Evolutionary conservation across 441 rosid species (phyloP), one percentile per base, ranked within the genome.

Genomic region (Adansonia gregorii): DNA sequence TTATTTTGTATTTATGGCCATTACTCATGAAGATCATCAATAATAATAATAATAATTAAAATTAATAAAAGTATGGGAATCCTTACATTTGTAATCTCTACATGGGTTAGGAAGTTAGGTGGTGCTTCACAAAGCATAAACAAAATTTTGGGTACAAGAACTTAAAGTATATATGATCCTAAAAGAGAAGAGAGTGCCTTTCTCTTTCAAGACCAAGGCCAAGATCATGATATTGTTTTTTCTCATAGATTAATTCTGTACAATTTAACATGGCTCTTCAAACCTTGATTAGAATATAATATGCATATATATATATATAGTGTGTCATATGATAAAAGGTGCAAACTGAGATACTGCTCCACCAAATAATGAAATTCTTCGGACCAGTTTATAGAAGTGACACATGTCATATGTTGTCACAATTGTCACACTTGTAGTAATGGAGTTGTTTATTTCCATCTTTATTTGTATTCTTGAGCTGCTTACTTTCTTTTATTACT

Each of bases 61-160:
- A 14, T 7, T 49, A 48, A 39, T 7, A 8, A 49, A 67, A 67
- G 43, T 14, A 24, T 69, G 3, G 58, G 58, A 51, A 69, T 72
- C 10, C 31, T 15, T 45, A 35, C 58, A 60, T 60, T 15, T 59
- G 54, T 46, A 45, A 45, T 24, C 31, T 31, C 49, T 63, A 15
- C 55, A 61, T 61, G 70, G 69, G 46, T 61, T 61, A 27, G 59
- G 35, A 74, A 19, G 46, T 45, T 31, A 3, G 43, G 43, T 39
- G 43, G 43, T 39, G 43, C 43, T 27, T 27, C 35, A 27, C 35
- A 27, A 27, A 27, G 35, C 2, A 27, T 27, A 27, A 27, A 27
- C 60, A 74, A 48, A 14, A 52, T 27, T 3, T 11, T 20, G 31
- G 19, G 9, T 22, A 2, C 56, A 43, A 27, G 35, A 27, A 24